phyloP scores from a whole-genome alignment of 495 filamentous ascomycete species.

The Tirmania nivea region DNA sequence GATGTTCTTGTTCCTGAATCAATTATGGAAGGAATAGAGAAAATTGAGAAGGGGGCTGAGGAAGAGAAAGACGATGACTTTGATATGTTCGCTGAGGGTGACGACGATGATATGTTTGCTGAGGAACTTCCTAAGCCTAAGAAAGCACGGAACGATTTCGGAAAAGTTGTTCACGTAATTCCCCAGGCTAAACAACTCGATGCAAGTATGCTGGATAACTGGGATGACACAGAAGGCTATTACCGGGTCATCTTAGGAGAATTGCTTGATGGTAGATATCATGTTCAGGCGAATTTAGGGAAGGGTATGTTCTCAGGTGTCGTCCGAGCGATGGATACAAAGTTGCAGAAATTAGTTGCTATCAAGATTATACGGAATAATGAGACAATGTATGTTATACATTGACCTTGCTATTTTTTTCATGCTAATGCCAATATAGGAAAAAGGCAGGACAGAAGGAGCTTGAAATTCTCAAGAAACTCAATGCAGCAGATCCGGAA shows the following conservation, averaged over 20 bases:
- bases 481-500: constrained; percentile 62
- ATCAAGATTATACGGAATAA: constrained; percentile 92
- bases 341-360: constrained; percentile 48
- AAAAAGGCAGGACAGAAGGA: constrained; percentile 86
- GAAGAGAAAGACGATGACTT: constrained; percentile 44
- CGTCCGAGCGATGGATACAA: constrained; percentile 68
- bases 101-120: constrained; percentile 75
- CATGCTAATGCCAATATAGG: constrained; percentile 21
- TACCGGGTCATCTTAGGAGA: constrained; percentile 83
- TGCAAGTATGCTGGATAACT: constrained; percentile 57
- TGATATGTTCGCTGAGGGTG: constrained; percentile 92
- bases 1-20: constrained; percentile 32
- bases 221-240: constrained; percentile 85
- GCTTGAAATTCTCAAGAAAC: constrained; percentile 68
- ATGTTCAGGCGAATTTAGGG: constrained; percentile 67
- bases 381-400: constrained; percentile 46
- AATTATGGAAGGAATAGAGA: constrained; percentile 8
- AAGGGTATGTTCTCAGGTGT: constrained; percentile 92
- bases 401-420: neutral
- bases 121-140: constrained; percentile 31
- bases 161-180: constrained; percentile 26
- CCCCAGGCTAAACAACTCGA: constrained; percentile 44
- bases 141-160: constrained; percentile 13
- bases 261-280: constrained; percentile 68
- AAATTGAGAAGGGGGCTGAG: constrained; percentile 20